These are phyloP conservation scores for Coprinopsis cinerea DNA, from an alignment of 768 basidiomycete genomes.

Conservation along the genomic window DNA sequence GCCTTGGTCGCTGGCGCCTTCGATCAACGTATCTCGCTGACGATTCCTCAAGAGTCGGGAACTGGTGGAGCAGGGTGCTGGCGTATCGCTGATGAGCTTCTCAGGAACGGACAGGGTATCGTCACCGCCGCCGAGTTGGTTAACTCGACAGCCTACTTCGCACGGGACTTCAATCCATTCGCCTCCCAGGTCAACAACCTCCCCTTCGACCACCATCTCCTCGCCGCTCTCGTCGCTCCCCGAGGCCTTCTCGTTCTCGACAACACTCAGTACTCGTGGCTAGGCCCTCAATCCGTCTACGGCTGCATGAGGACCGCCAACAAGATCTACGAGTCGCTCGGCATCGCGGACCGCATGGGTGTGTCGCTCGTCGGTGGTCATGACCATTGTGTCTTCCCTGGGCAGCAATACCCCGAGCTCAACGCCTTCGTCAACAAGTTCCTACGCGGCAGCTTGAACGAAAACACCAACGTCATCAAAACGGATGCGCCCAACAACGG, in stretches of 20 bases:
- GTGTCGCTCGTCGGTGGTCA: constrained; percentile 47
- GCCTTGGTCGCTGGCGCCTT: constrained; percentile 59
- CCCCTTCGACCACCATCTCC: constrained; percentile 52
- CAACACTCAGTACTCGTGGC: constrained; percentile 48
- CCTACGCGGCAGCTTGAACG: constrained; percentile 33
- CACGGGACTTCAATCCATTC: constrained; percentile 39
- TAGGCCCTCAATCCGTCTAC: constrained; percentile 38
- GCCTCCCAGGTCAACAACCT: constrained; percentile 36
- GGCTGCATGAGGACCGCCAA: constrained; percentile 43
- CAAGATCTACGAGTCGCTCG: constrained; percentile 42
- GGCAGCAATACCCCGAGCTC: constrained; percentile 34
- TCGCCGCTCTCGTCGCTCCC: constrained; percentile 47
- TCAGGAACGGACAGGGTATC: constrained; percentile 32
- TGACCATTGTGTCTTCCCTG: constrained; percentile 45
- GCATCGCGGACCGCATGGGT: constrained; percentile 38
- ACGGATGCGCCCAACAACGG: constrained; percentile 34
- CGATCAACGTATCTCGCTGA: constrained; percentile 50
- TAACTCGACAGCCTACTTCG: constrained; percentile 57
- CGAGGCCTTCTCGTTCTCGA: constrained; percentile 45
- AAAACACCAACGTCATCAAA: constrained; percentile 37
- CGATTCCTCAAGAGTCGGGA: constrained; percentile 57
- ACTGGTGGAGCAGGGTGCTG: constrained; percentile 54
- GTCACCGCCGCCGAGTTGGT: constrained; percentile 55
- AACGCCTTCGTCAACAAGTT: constrained; percentile 50
- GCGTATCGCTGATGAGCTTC: constrained; percentile 49